Base-by-base conservation (phyloP, 75 land plant genomes). In the Azolla pinnata region DNA sequence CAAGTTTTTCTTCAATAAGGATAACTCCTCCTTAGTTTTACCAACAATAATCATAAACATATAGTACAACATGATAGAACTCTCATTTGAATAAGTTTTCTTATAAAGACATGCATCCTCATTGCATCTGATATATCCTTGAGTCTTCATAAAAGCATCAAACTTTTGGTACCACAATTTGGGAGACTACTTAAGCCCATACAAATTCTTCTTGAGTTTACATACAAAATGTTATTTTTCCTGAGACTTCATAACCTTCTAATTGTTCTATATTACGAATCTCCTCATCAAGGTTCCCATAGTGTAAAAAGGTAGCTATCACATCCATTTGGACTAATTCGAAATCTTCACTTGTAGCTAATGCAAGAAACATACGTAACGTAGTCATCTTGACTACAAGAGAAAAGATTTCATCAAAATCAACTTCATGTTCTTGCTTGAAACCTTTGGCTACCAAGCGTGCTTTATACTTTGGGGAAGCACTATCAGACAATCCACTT, bases 131-230 rank as follows among this genome's bases (percentile, higher is more conserved):
- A 1, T 23, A 33, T 33, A 16, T 0, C 38, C 60, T 18, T n/a
- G 25, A 21, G 14, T 1, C 0, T 33, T 0, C 40, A 58, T 1
- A 18, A 1, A 38, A 2, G 34, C 34, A 33, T 38, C 33, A 38
- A 58, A 58, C 33, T 58, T 38, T 0, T 57, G 53, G 20, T 56
- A 55, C 67, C 67, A 38, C 60, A 38, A 21, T 29, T 40, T 56
- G 0, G 21, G 45, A 14, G 67, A 31, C 18, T 56, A 62, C 21
- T 65, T 65, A 16, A 56, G 19, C 2, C 31, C 68, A 59, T 47
- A 59, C 4, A 66, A 29, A 26, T 19, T 25, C 50, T 28, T 56
- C 1, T 66, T 40, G 2, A 61, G 17, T 46, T 46, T 46, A 46
- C 49, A 46, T 46, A 46, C 49, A n/a, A n/a, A 18, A 46, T 46